Evolutionary conservation across 768 basidiomycete genomes (phyloP).

Genomic region (Wakefieldia striispora): DNA sequence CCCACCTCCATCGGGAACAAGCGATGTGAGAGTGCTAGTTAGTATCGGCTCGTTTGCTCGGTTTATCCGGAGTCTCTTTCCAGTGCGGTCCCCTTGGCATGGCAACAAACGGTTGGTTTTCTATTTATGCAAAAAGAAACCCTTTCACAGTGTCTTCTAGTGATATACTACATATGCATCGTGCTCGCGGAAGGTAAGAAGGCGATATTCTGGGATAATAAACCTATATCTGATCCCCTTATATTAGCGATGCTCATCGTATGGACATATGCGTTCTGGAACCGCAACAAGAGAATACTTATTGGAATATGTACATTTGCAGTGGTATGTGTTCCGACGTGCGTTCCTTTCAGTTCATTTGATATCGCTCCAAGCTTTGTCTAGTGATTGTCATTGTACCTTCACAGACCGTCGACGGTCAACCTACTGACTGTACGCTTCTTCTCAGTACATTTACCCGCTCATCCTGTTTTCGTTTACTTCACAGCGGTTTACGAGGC

Average conservation of each 20-base stretch:
- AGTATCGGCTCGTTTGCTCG: not conserved
- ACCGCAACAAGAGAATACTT: constrained; percentile 15
- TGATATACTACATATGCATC: constrained; percentile 13
- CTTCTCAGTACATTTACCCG: not conserved
- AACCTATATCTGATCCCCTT: not conserved
- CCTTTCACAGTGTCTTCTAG: constrained; percentile 1
- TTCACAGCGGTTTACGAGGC: constrained; percentile 10
- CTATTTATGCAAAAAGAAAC: not conserved
- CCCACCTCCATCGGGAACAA: not conserved
- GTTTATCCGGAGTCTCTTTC: not conserved
- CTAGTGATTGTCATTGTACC: constrained; percentile 1
- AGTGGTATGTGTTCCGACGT: not conserved
- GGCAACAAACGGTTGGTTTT: constrained; percentile 5
- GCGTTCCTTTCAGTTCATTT: not conserved
- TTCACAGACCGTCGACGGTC: constrained; percentile 5
- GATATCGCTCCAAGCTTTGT: constrained; percentile 3
- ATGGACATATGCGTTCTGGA: constrained; percentile 21
- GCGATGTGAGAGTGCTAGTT: constrained; percentile 6
- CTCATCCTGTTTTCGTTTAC: not conserved
- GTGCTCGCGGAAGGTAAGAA: constrained; percentile 18
- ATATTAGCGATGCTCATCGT: constrained; percentile 15
- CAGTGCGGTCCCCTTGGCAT: constrained; percentile 14
- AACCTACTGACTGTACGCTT: constrained; percentile 5
- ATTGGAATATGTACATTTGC: constrained; percentile 13
- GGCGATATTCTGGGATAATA: not conserved